phyloP scores from a whole-genome alignment of 495 filamentous ascomycete species.

The Daldinia bambusicola region DNA sequence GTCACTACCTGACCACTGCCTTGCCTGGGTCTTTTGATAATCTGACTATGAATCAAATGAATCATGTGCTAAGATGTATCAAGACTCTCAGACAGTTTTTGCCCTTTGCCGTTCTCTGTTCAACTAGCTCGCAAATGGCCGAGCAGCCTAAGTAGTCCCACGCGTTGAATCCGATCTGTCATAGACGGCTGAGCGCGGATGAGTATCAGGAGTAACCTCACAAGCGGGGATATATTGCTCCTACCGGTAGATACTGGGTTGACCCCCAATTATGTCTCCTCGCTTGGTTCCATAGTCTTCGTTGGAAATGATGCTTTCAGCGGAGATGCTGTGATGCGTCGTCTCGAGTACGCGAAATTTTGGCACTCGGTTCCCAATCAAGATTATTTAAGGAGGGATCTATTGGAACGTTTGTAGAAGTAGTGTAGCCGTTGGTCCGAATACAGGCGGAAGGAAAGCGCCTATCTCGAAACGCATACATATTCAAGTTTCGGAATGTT shows the following conservation, averaged over 20 bases:
- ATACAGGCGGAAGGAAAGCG: background rate
- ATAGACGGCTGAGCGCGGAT: background rate
- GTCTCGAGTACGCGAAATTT: background rate
- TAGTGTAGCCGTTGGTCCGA: background rate
- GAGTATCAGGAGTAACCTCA: background rate
- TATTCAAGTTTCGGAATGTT: conserved; percentile 11
- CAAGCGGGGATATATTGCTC: background rate
- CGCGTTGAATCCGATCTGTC: conserved; percentile 8
- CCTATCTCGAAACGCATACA: background rate
- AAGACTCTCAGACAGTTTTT: background rate
- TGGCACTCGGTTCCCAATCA: background rate
- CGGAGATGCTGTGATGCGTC: background rate
- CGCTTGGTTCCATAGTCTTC: background rate
- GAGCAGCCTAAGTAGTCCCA: background rate
- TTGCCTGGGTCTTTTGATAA: conserved; percentile 5
- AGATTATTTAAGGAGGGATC: background rate
- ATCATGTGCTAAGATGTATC: background rate
- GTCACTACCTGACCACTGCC: conserved; percentile 13
- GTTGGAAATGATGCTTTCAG: conserved; percentile 12
- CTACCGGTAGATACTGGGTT: background rate
- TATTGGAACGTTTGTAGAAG: background rate
- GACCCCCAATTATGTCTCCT: background rate
- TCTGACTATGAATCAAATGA: conserved; percentile 1
- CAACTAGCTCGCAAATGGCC: background rate
- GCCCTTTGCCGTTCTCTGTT: background rate